A percentile compares a stretch with the other conserved stretches of the same genome.
Conservation (phyloP, 176 grass and related monocot genomes). For the Oryza officinalis region DNA sequence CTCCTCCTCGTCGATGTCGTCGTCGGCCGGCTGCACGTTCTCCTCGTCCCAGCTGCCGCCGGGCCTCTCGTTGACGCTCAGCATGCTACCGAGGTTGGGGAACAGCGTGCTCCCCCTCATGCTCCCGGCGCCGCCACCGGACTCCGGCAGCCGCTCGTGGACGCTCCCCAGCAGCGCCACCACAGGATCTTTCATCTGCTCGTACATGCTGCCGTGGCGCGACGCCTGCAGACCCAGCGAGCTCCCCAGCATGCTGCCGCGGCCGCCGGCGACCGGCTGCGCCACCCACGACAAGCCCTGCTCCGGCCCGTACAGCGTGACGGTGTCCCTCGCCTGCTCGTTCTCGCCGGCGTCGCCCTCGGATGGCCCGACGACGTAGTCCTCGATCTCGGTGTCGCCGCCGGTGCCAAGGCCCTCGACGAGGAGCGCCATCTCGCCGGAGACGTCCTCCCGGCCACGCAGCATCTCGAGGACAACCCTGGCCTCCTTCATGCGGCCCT, state of each 20-base stretch:
- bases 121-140: neutral
- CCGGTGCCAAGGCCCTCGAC: constrained; percentile 66
- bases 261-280: constrained; percentile 54
- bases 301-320: constrained; percentile 74
- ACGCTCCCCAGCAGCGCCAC: constrained; percentile 77
- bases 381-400: constrained; percentile 71
- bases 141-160: constrained; percentile 54
- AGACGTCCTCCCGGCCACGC: constrained; percentile 66
- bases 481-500: constrained; percentile 78
- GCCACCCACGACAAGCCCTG: constrained; percentile 71
- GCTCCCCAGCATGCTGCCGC: constrained; percentile 49
- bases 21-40: constrained; percentile 15
- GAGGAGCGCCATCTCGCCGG: constrained; percentile 80
- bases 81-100: constrained; percentile 83
- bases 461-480: constrained; percentile 64
- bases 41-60: constrained; percentile 55
- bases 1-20: neutral
- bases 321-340: constrained; percentile 45
- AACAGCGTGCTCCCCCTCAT: constrained; percentile 61
- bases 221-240: constrained; percentile 22
- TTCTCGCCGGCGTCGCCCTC: constrained; percentile 16
- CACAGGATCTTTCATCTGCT: constrained; percentile 73
- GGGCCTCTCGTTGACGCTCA: constrained; percentile 46
- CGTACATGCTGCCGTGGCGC: constrained; percentile 59
- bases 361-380: constrained; percentile 65